Base-by-base conservation (phyloP, 768 basidiomycete species). In the Panus rudis region DNA sequence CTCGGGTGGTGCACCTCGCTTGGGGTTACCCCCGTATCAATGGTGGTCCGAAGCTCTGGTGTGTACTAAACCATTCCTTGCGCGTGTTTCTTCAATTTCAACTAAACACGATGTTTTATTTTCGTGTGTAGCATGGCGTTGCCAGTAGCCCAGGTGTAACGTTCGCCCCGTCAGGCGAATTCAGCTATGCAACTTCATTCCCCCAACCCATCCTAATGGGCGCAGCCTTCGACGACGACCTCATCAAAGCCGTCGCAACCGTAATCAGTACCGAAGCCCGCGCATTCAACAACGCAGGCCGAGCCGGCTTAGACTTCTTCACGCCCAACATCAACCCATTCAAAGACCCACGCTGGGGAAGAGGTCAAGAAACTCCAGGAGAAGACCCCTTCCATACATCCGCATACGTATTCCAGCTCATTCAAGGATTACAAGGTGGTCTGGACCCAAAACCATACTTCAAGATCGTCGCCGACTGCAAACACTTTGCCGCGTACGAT, bases 1-100 rank as follows among this genome's bases (percentile, higher is more conserved):
- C 1, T 66, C 75, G 4, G 68, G 72, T 5, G 78, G 75, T 22
- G 75, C 78, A 17, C 59, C 75, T 41, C 69, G 76, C 10, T 64
- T 78, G 3, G 76, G 75, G n/a, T 58, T 80, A 20, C 75, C 76
- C 8, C 53, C 69, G 14, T 80, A 80, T 41, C 64, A 76, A 37
- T 78, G 76, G 76, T 79, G 78, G 76, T 73, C 71, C 19, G 76
- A 79, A 61, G 76, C 69, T 2, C 52, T 79, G 52, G 78, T 78
- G 50, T 43, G 66, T 50, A 54, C 22, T 23, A 11, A 23, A 4
- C 26, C 24, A 33, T 28, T 13, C 19, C 22, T 13, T 35, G 14
- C 13, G 21, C 6, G 20, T 37, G 32, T 21, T 41, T 17, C 22
- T 17, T 14, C 14, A 50, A n/a, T 41, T 31, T 10, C 28, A n/a